phyloP scores from a whole-genome alignment of 73 alveolate species.

The Urostyla sp. region DNA sequence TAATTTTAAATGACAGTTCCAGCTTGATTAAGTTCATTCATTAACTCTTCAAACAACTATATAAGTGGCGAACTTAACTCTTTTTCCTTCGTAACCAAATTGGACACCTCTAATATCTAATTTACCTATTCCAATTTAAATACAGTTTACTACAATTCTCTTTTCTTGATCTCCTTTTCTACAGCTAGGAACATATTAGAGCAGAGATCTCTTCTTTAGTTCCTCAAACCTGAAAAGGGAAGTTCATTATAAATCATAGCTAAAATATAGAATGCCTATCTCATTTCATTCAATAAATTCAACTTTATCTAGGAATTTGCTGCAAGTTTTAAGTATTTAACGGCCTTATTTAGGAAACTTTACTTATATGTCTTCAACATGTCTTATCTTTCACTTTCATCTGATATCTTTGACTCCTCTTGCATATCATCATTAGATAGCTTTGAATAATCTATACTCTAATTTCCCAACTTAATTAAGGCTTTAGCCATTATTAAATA shows the following conservation, averaged over 20 bases:
- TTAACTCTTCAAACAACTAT: no score
- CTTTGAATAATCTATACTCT: neutral
- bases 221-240: neutral
- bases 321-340: conserved; percentile 3
- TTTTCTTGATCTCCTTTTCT: neutral
- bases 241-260: conserved; percentile 27
- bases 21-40: no score
- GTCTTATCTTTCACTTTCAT: neutral
- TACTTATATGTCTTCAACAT: neutral
- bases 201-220: conserved; percentile 17
- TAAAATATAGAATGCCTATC: conserved; percentile 12
- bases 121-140: neutral
- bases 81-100: no score
- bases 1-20: no score
- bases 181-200: conserved; percentile 4
- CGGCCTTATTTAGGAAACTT: neutral
- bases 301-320: neutral
- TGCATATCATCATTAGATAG: neutral
- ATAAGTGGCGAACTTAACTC: no score
- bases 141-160: neutral
- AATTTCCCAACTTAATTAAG: conserved; percentile 2
- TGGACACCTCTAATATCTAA: conserved; percentile 2
- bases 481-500: neutral
- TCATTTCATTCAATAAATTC: neutral
- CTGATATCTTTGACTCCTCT: conserved; percentile 37